A percentile compares a stretch with the other conserved stretches of the same genome.
These are phyloP conservation scores for Collybiopsis confluens DNA, from an alignment of 768 basidiomycete species.

Conservation along the genomic window DNA sequence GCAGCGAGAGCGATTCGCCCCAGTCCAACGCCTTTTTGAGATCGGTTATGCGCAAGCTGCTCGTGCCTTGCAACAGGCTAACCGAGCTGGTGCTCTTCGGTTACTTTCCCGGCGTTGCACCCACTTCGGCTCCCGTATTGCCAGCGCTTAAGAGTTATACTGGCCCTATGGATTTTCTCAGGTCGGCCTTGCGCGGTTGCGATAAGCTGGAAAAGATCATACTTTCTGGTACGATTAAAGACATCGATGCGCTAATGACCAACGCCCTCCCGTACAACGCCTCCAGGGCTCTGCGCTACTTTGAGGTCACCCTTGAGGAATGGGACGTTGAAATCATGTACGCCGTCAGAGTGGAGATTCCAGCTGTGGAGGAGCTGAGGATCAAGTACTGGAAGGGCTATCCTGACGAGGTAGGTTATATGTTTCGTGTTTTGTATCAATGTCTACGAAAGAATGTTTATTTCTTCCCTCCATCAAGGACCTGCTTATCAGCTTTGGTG, in stretches of 20 bases:
- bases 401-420: slow-evolving; percentile 37
- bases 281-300: slow-evolving; percentile 22
- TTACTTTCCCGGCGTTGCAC: not conserved
- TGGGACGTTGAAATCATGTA: slow-evolving; percentile 47
- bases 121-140: not conserved
- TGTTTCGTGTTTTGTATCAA: slow-evolving; percentile 11
- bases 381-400: slow-evolving; percentile 32
- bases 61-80: not conserved
- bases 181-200: not conserved
- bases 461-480: slow-evolving; percentile 19
- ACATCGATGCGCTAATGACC: slow-evolving; percentile 13
- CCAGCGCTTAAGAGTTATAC: not conserved
- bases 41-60: not conserved
- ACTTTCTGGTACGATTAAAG: not conserved
- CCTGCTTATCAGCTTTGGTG: slow-evolving; percentile 37
- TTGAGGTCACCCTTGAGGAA: slow-evolving; percentile 30
- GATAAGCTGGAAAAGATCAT: not conserved
- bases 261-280: slow-evolving; percentile 15
- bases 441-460: not conserved
- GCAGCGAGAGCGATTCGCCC: not conserved
- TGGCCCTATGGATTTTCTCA: not conserved
- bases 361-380: slow-evolving; percentile 30
- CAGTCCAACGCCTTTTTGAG: not conserved
- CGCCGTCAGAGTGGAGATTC: slow-evolving; percentile 35
- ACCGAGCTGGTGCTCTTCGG: slow-evolving; percentile 2